These are phyloP conservation scores for Neurospora terricola DNA, from an alignment of 495 filamentous ascomycete species.

Conservation along the genomic window DNA sequence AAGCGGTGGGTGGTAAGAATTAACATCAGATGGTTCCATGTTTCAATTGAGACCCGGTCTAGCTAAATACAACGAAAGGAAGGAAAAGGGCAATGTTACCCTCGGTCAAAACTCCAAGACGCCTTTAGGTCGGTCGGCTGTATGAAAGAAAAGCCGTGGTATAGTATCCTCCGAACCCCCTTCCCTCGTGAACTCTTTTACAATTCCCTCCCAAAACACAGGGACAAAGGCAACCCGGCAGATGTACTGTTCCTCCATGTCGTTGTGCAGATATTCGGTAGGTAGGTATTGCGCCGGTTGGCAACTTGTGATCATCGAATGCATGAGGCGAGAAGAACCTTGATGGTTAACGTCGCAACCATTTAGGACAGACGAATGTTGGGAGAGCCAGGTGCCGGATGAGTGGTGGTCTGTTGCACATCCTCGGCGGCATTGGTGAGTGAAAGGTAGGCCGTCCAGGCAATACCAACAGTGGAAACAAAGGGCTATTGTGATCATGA, in stretches of 20 bases:
- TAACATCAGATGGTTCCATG: neutral
- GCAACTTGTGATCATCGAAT: neutral
- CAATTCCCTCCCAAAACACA: neutral
- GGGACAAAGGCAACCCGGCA: neutral
- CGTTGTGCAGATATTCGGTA: neutral
- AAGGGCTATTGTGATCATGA: conserved; percentile 58
- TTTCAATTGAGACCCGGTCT: neutral
- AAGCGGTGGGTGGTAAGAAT: neutral
- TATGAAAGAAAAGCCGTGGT: neutral
- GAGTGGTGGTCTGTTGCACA: conserved; percentile 2
- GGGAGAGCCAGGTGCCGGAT: conserved; percentile 20
- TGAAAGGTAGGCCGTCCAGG: conserved; percentile 98
- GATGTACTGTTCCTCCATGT: neutral
- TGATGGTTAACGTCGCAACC: neutral
- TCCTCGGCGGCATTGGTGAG: conserved; percentile 86
- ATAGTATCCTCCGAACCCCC: neutral
- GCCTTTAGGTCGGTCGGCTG: neutral
- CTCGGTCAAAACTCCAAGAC: neutral
- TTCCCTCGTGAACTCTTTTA: neutral
- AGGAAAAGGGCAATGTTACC: neutral
- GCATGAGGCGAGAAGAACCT: neutral
- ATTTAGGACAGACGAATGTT: conserved; percentile 17
- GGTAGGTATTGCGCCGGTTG: neutral
- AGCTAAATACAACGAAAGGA: neutral
- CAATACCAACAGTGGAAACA: conserved; percentile 91